Evolutionary conservation across 148 eudicot species (phyloP).

Genomic region (Fagopyrum esculentum): DNA sequence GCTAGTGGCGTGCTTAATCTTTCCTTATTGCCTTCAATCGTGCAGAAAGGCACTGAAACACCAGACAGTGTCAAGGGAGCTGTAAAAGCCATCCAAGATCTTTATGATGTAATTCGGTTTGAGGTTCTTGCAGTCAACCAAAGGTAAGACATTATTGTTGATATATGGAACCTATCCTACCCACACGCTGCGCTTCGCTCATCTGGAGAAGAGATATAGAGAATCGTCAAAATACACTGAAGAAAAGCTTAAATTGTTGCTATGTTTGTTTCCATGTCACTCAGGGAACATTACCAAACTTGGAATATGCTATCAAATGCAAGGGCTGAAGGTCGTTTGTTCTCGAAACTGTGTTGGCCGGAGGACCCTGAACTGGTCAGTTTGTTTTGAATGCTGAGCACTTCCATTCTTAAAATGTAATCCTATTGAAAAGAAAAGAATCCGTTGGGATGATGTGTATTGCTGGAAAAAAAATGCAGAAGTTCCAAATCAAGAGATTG

Average conservation of each 20-base stretch:
- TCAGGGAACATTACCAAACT: conserved; percentile 64
- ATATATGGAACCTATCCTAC: not conserved
- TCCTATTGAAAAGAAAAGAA: not conserved
- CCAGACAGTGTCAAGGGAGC: conserved; percentile 80
- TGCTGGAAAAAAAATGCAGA: conserved; percentile 36
- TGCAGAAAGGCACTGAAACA: conserved; percentile 65
- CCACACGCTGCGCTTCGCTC: not conserved
- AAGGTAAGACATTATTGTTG: conserved; percentile 40
- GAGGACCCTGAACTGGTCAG: conserved; percentile 67
- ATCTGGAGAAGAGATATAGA: not conserved
- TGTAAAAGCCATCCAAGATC: conserved; percentile 88
- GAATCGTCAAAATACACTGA: not conserved
- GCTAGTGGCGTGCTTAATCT: not conserved
- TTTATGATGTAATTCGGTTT: conserved; percentile 71
- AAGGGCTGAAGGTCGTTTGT: conserved; percentile 77
- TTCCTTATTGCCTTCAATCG: conserved; percentile 5
- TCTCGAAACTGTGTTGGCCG: conserved; percentile 86
- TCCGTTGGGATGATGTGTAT: not conserved
- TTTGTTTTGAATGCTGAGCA: not conserved
- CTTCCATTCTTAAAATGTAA: not conserved
- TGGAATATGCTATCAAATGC: conserved; percentile 66
- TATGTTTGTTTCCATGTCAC: not conserved
- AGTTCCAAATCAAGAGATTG: conserved; percentile 63
- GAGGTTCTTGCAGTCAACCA: conserved; percentile 73
- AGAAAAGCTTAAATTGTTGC: not conserved